Base-by-base conservation (phyloP, 164 flowering plant species). In the Vitis amurensis region DNA sequence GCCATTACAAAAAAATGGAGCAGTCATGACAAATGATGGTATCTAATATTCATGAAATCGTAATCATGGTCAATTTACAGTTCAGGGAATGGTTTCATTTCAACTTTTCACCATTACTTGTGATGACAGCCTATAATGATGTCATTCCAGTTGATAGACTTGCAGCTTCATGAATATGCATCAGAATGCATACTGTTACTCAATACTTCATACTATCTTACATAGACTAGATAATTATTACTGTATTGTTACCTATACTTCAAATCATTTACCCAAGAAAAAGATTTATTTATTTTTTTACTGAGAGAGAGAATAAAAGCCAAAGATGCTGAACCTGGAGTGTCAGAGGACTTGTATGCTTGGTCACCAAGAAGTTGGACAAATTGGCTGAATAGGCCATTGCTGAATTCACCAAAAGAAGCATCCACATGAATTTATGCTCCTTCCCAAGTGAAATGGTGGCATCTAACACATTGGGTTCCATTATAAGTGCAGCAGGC, bases 331-430 rank as follows among this genome's bases (percentile, higher is more conserved):
- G 52, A 66, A 95, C 99, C 97, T 95, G 99, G 66, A 95, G 96
- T 8, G 99, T 95, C 14, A 95, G 69, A n/a, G 99, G 85, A 79
- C 99, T 95, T 17, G 99, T 95, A 73, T 95, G 94, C 80, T 95
- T 95, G 8, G 99, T 95, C 70, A 94, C 99, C 89, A 94, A 83
- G 82, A 95, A 93, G 79, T 95, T 95, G 52, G 85, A 71, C 77
- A 95, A 78, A 75, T 95, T 95, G 13, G 90, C 99, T 13, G 87
- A 79, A 75, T 91, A 95, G 11, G 99, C 99, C 88, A 89, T 75
- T 15, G 80, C 70, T 61, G 99, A 93, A 77, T 95, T 95, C 68
- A 90, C 50, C 23, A 86, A 30, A 73, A 95, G 93, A 76, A 93
- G 94, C 30, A 88, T 29, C 94, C 90, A 87, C 88, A 93, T 87